Percentiles rank a stretch among this genome's conserved stretches.
phyloP scores from a whole-genome alignment of 257 asterid species.

The Solanum pimpinellifolium region DNA sequence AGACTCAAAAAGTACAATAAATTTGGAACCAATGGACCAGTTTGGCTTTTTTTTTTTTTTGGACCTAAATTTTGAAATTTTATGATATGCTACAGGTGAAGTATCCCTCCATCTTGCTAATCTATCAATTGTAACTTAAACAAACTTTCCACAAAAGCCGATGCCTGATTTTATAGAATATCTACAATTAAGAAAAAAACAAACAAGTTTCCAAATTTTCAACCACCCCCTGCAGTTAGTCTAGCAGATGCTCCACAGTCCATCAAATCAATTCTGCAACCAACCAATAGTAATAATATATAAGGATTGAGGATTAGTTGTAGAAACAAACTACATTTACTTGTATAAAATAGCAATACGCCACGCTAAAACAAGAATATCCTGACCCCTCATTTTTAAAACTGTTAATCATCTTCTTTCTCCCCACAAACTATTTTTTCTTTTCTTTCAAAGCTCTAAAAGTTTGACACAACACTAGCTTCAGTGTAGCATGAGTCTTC shows the following conservation, averaged over 20 bases:
- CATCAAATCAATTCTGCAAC: background rate
- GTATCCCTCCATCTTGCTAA: background rate
- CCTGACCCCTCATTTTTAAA: background rate
- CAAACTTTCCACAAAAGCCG: background rate
- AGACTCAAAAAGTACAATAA: background rate
- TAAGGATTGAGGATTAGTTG: background rate
- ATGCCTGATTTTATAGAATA: background rate
- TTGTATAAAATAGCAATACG: background rate
- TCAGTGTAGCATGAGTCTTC: background rate
- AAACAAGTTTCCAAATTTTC: background rate
- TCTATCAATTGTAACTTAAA: background rate
- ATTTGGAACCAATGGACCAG: background rate
- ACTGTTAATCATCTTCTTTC: background rate
- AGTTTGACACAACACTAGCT: background rate
- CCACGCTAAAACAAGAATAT: background rate
- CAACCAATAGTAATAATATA: background rate
- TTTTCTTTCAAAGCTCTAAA: background rate
- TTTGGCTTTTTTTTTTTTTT: background rate
- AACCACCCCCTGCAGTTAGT: background rate
- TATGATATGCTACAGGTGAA: background rate
- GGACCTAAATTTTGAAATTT: background rate
- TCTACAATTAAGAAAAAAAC: background rate
- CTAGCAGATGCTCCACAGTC: constrained; percentile 1
- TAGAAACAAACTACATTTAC: background rate
- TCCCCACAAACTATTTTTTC: background rate